phyloP scores from a whole-genome alignment of 139 green algal species.

The Chlorokybus atmophyticus region DNA sequence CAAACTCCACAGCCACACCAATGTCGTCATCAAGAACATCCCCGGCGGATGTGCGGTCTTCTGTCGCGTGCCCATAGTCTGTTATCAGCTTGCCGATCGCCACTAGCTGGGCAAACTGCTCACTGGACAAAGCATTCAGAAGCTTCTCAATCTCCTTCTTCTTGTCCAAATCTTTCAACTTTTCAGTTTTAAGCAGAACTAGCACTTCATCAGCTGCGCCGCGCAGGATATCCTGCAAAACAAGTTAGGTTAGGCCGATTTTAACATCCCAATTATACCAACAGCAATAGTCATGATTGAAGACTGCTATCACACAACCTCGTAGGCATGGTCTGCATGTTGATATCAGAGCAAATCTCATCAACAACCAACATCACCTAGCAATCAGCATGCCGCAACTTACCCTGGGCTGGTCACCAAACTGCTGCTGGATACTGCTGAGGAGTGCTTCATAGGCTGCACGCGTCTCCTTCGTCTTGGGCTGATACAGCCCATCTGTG shows the following conservation, averaged over 20 bases:
- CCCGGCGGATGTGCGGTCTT: constrained; percentile 20
- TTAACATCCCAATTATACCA: no score
- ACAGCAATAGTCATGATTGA: no score
- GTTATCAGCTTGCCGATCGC: constrained; percentile 79
- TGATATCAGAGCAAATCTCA: no score
- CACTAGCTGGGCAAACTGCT: constrained; percentile 77
- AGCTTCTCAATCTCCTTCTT: constrained; percentile 57
- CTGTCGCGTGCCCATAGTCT: constrained; percentile 47
- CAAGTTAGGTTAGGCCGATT: no score
- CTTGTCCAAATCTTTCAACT: constrained; percentile 51
- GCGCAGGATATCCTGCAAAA: constrained; percentile 66
- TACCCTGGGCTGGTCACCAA: constrained; percentile 78
- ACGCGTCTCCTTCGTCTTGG: constrained; percentile 68
- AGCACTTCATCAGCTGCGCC: constrained; percentile 94
- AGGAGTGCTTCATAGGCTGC: constrained; percentile 88
- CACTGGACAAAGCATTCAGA: constrained; percentile 47
- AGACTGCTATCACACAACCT: no score
- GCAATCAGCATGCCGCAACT: no score
- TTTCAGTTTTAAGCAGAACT: constrained; percentile 72
- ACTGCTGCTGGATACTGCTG: constrained; percentile 55
- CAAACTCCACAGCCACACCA: constrained; percentile 86
- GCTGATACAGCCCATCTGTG: constrained; percentile 52
- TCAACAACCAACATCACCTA: no score
- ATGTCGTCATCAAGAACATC: constrained; percentile 74
- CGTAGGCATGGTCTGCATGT: no score